These are phyloP conservation scores for Wallacemonas sp. DNA, from an alignment of 208 protist species.

Conservation along the genomic window DNA sequence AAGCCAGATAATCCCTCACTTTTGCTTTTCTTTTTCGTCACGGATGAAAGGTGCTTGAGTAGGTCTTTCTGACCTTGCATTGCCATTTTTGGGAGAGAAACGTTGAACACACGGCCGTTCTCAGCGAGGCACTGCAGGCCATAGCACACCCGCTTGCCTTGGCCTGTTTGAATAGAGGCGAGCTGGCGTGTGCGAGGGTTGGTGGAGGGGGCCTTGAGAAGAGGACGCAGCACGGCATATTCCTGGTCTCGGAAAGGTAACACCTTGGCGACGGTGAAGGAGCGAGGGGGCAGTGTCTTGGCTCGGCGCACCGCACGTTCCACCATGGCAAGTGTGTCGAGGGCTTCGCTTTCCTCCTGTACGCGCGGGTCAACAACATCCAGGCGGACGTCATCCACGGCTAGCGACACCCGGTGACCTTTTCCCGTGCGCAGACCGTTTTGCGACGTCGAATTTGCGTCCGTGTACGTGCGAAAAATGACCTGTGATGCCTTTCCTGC, in stretches of 20 bases:
- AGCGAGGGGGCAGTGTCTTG: constrained; percentile 36
- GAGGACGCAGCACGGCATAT: constrained; percentile 71
- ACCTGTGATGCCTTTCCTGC: neutral
- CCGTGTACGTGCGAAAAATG: constrained; percentile 2
- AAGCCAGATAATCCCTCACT: constrained; percentile 32
- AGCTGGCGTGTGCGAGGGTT: constrained; percentile 66
- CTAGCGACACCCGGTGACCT: constrained; percentile 21
- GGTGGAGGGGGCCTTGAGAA: constrained; percentile 74
- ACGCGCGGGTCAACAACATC: constrained; percentile 16
- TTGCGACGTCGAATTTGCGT: too few species aligned
- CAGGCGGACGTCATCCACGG: constrained; percentile 10
- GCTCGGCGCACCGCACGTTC: constrained; percentile 31
- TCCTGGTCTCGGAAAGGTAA: constrained; percentile 76
- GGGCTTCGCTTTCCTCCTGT: constrained; percentile 10
- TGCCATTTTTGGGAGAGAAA: constrained; percentile 69
- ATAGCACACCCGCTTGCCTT: constrained; percentile 59
- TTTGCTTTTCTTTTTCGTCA: constrained; percentile 13
- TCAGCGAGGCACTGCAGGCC: constrained; percentile 81
- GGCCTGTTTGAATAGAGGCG: constrained; percentile 41
- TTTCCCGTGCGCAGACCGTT: too few species aligned
- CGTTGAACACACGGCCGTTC: constrained; percentile 79
- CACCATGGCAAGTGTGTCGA: constrained; percentile 22
- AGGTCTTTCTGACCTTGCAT: constrained; percentile 54
- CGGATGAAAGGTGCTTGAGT: constrained; percentile 62
- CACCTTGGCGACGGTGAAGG: constrained; percentile 72